Evolutionary conservation across 2,329 filamentous ascomycete genomes (phyloP), one percentile per base, ranked within the genome.

Genomic region (Byssoonygena ceratinophila): DNA sequence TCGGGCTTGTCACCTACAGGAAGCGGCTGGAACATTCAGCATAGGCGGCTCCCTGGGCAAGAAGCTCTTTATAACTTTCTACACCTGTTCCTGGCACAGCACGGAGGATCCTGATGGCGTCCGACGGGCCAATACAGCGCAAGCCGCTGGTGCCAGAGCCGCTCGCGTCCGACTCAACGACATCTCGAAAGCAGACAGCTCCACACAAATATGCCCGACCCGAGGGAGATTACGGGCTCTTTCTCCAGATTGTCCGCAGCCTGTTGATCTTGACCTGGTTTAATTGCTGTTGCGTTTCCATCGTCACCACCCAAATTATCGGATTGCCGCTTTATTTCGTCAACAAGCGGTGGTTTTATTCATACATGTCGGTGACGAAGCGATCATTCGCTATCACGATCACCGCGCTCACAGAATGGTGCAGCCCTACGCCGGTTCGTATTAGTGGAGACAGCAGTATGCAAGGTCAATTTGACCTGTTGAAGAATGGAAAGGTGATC

Each of bases 331-430:
- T 83, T 29, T 82, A 83, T 61, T 64, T 82, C 50, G 74, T 81
- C 61, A 78, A 80, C 58, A 76, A 75, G 51, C 71, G 77, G 44
- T 81, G 77, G 60, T 83, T 81, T 64, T 78, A 83, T 61, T 72
- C 74, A 8, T 83, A 80, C 61, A 83, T 83, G 76, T 77, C 80
- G 20, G 77, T 78, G 62, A 83, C 81, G 16, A 83, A 83, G 63
- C 76, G 82, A 63, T 79, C 74, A 4, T 83, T 83, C 62, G 80
- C 77, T 0, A 70, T 84, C n/a, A 70, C 81, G 20, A 75, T 81
- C 53, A 79, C 76, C 2, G 79, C 79, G 36, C 69, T 82, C 54
- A 83, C 79, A 2, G 74, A 82, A 60, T 82, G 77, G 77, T 81
- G 78, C 63, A 74, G 76, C 41, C 81, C 81, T 0, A 83, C 81